Evolutionary conservation across 2,329 filamentous ascomycete genomes (phyloP).

Genomic region (Claviceps sp.): DNA sequence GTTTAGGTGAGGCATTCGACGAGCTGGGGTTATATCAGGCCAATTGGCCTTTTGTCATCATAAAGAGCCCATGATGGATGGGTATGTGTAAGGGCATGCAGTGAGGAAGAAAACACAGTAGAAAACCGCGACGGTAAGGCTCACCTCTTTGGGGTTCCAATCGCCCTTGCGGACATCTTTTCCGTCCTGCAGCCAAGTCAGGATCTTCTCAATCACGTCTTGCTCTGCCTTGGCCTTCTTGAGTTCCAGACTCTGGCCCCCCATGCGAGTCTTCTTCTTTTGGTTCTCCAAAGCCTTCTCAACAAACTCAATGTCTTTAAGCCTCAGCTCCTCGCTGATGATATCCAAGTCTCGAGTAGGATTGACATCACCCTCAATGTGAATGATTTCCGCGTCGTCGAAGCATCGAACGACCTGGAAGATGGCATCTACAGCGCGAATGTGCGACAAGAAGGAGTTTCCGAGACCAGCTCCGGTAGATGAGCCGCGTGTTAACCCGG

Average conservation of each 20-base stretch:
- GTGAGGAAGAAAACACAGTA: conserved; percentile 11
- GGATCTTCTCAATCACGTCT: conserved; percentile 80
- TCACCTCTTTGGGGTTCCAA: conserved; percentile 92
- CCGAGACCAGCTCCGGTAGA: conserved; percentile 96
- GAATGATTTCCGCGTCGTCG: conserved; percentile 98
- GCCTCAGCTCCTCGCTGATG: conserved; percentile 87
- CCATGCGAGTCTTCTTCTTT: conserved; percentile 87
- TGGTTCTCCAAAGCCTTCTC: conserved; percentile 89
- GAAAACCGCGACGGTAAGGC: conserved; percentile 17
- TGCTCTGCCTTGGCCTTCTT: conserved; percentile 96
- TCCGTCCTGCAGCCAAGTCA: conserved; percentile 70
- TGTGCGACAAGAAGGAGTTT: conserved; percentile 96
- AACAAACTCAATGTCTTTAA: conserved; percentile 97
- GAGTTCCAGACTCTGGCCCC: conserved; percentile 91
- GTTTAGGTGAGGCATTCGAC: conserved; percentile 72
- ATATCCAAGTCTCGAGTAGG: conserved; percentile 89
- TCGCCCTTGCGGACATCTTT: conserved; percentile 87
- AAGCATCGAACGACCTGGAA: conserved; percentile 96
- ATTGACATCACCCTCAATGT: conserved; percentile 98
- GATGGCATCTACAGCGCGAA: conserved; percentile 94
- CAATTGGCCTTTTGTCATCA: conserved; percentile 98
- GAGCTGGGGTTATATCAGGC: conserved; percentile 99
- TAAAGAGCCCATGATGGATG: conserved; percentile 27
- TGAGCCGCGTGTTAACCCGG: conserved; percentile 86
- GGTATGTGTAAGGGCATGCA: conserved; percentile 7